Base-by-base conservation (phyloP, 2,329 filamentous ascomycete species). In the Cladosporium sp. region DNA sequence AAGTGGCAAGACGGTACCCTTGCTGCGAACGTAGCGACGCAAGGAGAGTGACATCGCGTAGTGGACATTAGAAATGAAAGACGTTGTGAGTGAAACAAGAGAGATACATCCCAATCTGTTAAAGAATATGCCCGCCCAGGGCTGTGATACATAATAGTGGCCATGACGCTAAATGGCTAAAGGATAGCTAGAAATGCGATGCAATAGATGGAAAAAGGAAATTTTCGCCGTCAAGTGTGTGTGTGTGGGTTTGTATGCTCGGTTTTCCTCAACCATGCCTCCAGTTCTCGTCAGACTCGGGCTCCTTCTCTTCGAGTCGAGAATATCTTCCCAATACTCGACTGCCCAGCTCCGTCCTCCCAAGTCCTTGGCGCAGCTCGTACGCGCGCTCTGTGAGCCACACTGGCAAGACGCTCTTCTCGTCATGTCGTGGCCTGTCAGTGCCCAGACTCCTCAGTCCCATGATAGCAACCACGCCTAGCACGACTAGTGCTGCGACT, bases 321-420 rank as follows among this genome's bases (percentile, higher is more conserved):
- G 60, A 49, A 58, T 72, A 72, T 44, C 64, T 63, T 40, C 68
- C 70, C n/a, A 71, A 58, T 0, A 70, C 40, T n/a, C 60, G 67
- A 40, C 57, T 62, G 12, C 66, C 68, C 56, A 71, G 65, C 26
- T 31, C 64, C 55, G 33, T 64, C 23, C 62, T 46, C 11, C 53
- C 33, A 14, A 66, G 40, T 10, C 23, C 52, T 7, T 65, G 53
- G 12, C 59, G 64, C 53, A 53, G 18, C 28, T 50, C 53, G 16
- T 58, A 18, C 2, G 28, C 50, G 3, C 40, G 44, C 40, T 65
- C 63, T 14, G 26, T 35, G 28, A 57, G 12, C 62, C 55, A 58
- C n/a, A 49, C 29, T 18, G 62, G 62, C n/a, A 64, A 23, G 21
- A 58, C 52, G 16, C 31, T 46, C n/a, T 56, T 31, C n/a, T 52